A percentile compares a stretch with the other conserved stretches of the same genome.
Evolutionary conservation across 1,284 basidiomycete genomes (phyloP).

Genomic region (Coniferiporia weirii): DNA sequence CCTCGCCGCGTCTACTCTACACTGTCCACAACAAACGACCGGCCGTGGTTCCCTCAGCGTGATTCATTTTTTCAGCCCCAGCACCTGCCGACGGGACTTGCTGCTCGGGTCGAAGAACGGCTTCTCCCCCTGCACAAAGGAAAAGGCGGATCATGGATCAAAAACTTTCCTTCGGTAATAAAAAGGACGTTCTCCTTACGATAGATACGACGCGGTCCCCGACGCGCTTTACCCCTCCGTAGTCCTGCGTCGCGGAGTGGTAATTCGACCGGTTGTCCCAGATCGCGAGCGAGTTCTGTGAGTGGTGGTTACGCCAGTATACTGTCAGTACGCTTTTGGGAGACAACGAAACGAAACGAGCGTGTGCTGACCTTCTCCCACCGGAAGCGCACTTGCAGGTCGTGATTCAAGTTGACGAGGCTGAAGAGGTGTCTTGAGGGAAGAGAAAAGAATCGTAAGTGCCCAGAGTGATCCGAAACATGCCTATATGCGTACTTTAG

Average conservation of each 20-base stretch:
- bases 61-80: slow-evolving; percentile 25
- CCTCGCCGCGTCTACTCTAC: neutral
- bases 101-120: slow-evolving; percentile 54
- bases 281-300: slow-evolving; percentile 47
- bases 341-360: neutral
- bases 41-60: neutral
- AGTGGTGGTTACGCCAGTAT: slow-evolving; percentile 36
- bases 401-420: slow-evolving; percentile 53
- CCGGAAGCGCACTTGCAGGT: slow-evolving; percentile 52
- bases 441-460: slow-evolving; percentile 6
- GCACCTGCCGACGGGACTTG: slow-evolving; percentile 40
- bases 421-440: slow-evolving; percentile 33
- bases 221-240: slow-evolving; percentile 36
- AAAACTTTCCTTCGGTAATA: neutral
- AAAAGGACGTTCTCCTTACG: slow-evolving; percentile 22
- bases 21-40: neutral
- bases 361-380: slow-evolving; percentile 29
- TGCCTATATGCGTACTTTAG: slow-evolving; percentile 30
- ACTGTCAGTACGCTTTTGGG: slow-evolving; percentile 14
- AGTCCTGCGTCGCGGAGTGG: slow-evolving; percentile 56
- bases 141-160: neutral
- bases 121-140: slow-evolving; percentile 36
- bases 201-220: slow-evolving; percentile 59
- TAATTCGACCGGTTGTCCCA: slow-evolving; percentile 51
- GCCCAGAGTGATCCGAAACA: neutral